These are phyloP conservation scores for Lumnitzera littorea DNA, from an alignment of 345 rosid species.

Conservation along the genomic window DNA sequence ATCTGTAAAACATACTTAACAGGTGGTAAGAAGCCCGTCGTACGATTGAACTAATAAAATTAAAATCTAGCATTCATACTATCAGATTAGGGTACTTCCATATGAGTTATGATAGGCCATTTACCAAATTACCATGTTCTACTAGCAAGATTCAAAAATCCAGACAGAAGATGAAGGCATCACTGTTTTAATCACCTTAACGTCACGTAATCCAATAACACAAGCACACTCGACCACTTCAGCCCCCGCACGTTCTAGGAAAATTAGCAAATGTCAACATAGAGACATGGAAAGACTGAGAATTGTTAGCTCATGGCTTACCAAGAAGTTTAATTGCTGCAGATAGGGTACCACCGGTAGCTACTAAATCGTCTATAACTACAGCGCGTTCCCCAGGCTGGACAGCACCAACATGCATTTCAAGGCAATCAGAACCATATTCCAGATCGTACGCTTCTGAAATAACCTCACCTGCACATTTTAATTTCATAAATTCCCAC, in stretches of 20 bases:
- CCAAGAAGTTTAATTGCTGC: slow-evolving; percentile 81
- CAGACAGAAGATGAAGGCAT: no score
- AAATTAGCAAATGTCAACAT: neutral
- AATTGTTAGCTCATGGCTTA: slow-evolving; percentile 9
- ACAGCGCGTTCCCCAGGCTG: slow-evolving; percentile 56
- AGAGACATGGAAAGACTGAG: neutral
- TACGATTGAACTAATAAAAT: no score
- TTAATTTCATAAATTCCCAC: neutral
- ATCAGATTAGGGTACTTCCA: no score
- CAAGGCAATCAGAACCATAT: slow-evolving; percentile 79
- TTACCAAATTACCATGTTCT: no score
- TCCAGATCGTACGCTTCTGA: slow-evolving; percentile 69
- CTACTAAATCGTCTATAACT: slow-evolving; percentile 76
- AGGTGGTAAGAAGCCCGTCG: neutral
- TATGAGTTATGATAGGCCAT: no score
- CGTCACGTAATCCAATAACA: slow-evolving; percentile 72
- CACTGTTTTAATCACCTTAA: slow-evolving; percentile 29
- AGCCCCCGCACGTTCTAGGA: slow-evolving; percentile 54
- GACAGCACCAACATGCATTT: slow-evolving; percentile 80
- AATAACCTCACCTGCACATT: slow-evolving; percentile 51
- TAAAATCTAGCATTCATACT: no score
- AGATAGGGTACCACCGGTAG: slow-evolving; percentile 81
- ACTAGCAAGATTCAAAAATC: no score
- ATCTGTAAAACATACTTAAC: neutral
- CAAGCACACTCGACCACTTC: slow-evolving; percentile 70